Percentiles rank a stretch among this genome's conserved stretches.
Evolutionary conservation across 2,329 filamentous ascomycete species (phyloP).

Genomic region (Xylaria sp.): DNA sequence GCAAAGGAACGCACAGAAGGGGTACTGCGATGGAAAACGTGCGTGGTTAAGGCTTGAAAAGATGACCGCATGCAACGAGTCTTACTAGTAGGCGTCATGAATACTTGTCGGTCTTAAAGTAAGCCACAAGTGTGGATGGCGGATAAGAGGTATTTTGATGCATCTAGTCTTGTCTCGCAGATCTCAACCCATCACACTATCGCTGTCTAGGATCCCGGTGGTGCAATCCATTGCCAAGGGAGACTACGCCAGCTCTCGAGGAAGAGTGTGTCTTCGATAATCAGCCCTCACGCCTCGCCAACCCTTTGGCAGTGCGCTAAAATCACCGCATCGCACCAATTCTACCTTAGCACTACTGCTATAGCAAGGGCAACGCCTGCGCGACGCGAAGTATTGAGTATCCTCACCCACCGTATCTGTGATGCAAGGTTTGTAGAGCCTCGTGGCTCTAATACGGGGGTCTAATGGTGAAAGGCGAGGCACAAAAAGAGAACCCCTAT

Average conservation of each 20-base stretch:
- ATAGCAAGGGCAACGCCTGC: slow-evolving; percentile 8
- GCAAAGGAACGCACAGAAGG: background rate
- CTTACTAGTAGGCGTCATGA: background rate
- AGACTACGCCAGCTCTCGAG: background rate
- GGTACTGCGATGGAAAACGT: background rate
- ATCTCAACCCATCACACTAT: background rate
- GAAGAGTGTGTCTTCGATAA: slow-evolving; percentile 12
- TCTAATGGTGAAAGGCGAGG: background rate
- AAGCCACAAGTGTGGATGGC: background rate
- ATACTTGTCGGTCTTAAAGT: background rate
- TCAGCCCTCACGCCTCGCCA: slow-evolving; percentile 4
- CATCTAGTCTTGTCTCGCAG: background rate
- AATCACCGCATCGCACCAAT: background rate
- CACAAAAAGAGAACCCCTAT: background rate
- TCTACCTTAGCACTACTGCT: slow-evolving; percentile 9
- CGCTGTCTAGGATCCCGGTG: background rate
- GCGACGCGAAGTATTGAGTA: slow-evolving; percentile 1
- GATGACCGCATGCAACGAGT: background rate
- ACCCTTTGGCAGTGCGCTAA: slow-evolving; percentile 2
- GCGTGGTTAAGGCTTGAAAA: background rate
- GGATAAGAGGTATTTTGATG: background rate
- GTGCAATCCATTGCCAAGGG: slow-evolving; percentile 10
- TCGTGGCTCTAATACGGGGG: background rate
- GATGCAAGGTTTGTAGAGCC: background rate
- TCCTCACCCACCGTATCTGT: background rate